Conservation (phyloP, 176 grass and related monocot species). For the Oryza officinalis region DNA sequence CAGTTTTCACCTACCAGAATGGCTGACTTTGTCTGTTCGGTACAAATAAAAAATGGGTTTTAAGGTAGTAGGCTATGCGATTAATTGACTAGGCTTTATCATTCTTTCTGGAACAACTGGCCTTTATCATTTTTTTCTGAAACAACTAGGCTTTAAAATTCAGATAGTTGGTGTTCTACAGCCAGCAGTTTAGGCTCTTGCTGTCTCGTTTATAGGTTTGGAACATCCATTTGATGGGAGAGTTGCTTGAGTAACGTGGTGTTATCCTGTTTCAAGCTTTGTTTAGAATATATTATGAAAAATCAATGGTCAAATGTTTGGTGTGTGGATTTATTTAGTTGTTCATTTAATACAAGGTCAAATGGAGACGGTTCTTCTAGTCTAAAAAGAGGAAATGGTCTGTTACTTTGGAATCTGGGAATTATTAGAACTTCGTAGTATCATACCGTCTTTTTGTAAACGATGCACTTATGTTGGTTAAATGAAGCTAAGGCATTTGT, state of each 20-base stretch:
- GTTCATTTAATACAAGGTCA: constrained; percentile 23
- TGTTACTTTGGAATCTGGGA: constrained; percentile 8
- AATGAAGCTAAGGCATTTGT: background rate
- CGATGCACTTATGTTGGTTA: background rate
- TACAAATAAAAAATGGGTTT: background rate
- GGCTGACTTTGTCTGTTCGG: background rate
- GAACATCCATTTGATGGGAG: background rate
- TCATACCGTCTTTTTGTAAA: background rate
- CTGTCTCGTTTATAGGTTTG: constrained; percentile 7
- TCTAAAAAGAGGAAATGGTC: background rate
- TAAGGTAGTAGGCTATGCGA: background rate
- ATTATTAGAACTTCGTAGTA: background rate
- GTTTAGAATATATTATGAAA: background rate
- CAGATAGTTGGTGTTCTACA: background rate
- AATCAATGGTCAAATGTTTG: constrained; percentile 16
- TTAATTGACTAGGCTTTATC: background rate
- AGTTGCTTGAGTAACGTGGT: constrained; percentile 15
- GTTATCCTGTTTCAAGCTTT: background rate
- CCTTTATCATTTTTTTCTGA: background rate
- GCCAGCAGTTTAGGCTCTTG: background rate
- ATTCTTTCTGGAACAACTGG: background rate
- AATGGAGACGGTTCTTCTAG: background rate
- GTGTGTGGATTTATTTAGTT: constrained; percentile 22
- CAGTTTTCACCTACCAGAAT: background rate
- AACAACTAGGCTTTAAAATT: background rate